Base-by-base conservation (phyloP, 345 rosid species). In the Cardiospermum halicacabum region DNA sequence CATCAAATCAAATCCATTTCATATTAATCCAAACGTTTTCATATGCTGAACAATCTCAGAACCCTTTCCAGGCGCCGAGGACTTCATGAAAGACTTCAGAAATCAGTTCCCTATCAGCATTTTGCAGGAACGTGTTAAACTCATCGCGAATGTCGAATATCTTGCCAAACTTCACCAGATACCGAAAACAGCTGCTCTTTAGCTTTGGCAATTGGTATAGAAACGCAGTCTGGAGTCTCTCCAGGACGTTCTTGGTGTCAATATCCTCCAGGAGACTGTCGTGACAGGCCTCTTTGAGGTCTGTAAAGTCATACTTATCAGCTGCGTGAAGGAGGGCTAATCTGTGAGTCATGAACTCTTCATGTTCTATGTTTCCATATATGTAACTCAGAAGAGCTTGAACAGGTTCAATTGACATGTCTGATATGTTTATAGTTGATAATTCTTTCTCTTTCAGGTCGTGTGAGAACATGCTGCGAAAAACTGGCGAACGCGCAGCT, bases 161-260 rank as follows among this genome's bases (percentile, higher is more conserved):
- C 80, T 91, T 91, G 53, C 96, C 92, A 65, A 94, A 94, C 85
- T 81, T 94, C 86, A 91, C 92, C 25, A 91, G 97, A 79, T 91
- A 94, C 72, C 58, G 68, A 96, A 87, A 55, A 78, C 99, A 90
- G 77, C 89, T 72, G 54, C 68, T 63, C 84, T 89, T 93, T 72
- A 93, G 81, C 58, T 88, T 83, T 16, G 81, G 82, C 72, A 93
- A 67, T 42, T 75, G 84, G 55, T 82, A 93, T 3, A 90, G 74
- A 32, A 79, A 72, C 12, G 97, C 96, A 45, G 66, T 85, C 37
- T 88, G 97, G n/a, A 93, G 92, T 80, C 98, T 83, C 76, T 85
- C 97, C 0, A 93, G 88, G 0, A 93, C 96, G 62, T 93, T 93
- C 62, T 84, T 82, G 2, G 85, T 56, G 57, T 93, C 89, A 47